These are phyloP conservation scores for Colletotrichum kahawae DNA, from an alignment of 2,329 filamentous ascomycete species.

Conservation along the genomic window DNA sequence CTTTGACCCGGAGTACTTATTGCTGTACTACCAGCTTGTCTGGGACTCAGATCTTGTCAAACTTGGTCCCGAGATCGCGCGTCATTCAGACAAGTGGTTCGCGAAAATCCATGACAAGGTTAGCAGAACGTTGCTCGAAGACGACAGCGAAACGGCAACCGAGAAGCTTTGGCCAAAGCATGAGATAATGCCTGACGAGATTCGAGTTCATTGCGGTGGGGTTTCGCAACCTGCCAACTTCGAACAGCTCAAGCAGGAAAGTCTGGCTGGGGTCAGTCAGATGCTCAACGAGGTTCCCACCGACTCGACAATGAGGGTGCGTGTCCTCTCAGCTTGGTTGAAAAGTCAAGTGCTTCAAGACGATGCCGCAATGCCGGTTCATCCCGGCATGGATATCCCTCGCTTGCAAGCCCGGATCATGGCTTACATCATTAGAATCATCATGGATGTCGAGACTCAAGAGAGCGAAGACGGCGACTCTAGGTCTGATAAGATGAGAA, in stretches of 20 bases:
- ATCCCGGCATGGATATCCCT: not conserved
- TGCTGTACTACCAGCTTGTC: conserved; percentile 22
- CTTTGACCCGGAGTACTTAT: conserved; percentile 12
- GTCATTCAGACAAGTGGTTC: not conserved
- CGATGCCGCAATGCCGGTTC: not conserved
- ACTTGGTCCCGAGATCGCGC: not conserved
- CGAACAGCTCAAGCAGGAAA: not conserved
- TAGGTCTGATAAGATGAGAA: conserved; percentile 1
- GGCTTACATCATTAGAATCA: conserved; percentile 7
- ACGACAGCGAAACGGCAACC: not conserved
- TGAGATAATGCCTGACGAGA: not conserved
- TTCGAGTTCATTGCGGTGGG: not conserved
- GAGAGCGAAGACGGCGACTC: not conserved
- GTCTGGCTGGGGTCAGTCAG: not conserved
- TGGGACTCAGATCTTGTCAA: conserved; percentile 20
- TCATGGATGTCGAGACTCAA: conserved; percentile 1
- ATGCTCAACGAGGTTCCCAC: not conserved
- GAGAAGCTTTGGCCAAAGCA: not conserved
- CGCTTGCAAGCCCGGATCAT: conserved; percentile 9
- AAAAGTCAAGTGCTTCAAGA: conserved; percentile 1
- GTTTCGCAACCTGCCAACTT: not conserved
- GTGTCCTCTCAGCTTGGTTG: conserved; percentile 2
- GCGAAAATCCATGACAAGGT: not conserved
- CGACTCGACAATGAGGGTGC: not conserved
- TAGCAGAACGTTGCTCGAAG: not conserved